These are phyloP conservation scores for Dothistroma pini DNA, from an alignment of 2,329 filamentous ascomycete genomes.

Conservation along the genomic window DNA sequence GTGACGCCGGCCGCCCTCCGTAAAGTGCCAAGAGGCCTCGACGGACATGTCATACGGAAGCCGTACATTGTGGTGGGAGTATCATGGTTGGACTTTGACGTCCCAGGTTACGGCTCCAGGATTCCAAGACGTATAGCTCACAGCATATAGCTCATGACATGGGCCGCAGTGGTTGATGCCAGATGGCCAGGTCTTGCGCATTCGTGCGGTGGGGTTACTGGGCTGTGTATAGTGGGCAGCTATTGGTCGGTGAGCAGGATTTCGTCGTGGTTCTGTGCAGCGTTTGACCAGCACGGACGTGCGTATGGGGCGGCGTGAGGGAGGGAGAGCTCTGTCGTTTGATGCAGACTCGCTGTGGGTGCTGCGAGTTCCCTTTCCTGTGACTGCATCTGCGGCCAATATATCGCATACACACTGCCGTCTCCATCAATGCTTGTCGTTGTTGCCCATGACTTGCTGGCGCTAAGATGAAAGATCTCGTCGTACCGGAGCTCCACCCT, in stretches of 20 bases:
- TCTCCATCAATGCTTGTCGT: background rate
- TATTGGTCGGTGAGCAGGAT: background rate
- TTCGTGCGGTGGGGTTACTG: background rate
- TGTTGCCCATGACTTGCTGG: background rate
- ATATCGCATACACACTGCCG: background rate
- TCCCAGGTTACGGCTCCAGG: background rate
- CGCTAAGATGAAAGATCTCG: background rate
- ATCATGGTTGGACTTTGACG: background rate
- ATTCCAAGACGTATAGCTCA: background rate
- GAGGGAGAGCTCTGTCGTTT: background rate
- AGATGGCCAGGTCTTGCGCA: background rate
- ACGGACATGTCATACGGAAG: background rate
- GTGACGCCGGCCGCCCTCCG: background rate
- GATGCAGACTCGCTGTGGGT: background rate
- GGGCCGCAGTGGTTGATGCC: background rate
- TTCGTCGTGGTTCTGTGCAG: background rate
- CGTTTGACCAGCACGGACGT: background rate
- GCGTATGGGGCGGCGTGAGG: background rate
- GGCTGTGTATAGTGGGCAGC: background rate
- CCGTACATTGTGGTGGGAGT: background rate
- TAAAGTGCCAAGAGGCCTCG: background rate
- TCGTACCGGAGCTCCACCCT: background rate
- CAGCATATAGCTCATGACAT: background rate
- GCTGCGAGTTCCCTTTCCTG: background rate
- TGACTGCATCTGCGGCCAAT: background rate